Conservation (phyloP, 2,329 filamentous ascomycete genomes). For the Apiospora hydei region DNA sequence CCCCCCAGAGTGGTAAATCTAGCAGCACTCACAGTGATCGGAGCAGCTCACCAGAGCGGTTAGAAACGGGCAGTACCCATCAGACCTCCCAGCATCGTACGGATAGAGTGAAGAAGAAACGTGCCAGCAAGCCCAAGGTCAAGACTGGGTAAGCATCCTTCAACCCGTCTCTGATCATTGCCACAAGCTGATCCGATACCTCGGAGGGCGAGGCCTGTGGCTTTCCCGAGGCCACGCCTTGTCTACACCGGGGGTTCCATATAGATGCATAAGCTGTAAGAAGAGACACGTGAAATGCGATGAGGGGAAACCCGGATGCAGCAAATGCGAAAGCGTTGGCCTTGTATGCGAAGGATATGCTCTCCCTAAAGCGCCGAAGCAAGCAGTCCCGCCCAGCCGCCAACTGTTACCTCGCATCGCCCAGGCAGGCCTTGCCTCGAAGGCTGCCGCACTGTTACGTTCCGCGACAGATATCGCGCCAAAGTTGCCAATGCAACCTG, state of each 20-base stretch:
- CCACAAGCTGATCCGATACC: constrained; percentile 22
- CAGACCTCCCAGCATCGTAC: neutral
- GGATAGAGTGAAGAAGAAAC: constrained; percentile 32
- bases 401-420: constrained; percentile 16
- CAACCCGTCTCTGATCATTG: neutral
- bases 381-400: neutral
- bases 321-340: constrained; percentile 40
- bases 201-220: neutral
- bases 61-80: neutral
- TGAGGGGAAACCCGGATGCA: constrained; percentile 40
- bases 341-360: constrained; percentile 43
- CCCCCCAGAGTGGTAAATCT: constrained; percentile 10
- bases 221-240: neutral
- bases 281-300: constrained; percentile 41
- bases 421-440: neutral
- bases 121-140: constrained; percentile 38
- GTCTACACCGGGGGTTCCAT: neutral
- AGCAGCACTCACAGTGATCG: constrained; percentile 23
- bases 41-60: constrained; percentile 18
- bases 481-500: constrained; percentile 27
- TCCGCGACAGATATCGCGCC: neutral
- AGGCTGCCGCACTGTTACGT: neutral
- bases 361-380: constrained; percentile 31
- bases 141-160: constrained; percentile 34
- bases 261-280: constrained; percentile 37